Base-by-base conservation (phyloP, 176 grass and related monocot genomes). In the Lolium rigidum region DNA sequence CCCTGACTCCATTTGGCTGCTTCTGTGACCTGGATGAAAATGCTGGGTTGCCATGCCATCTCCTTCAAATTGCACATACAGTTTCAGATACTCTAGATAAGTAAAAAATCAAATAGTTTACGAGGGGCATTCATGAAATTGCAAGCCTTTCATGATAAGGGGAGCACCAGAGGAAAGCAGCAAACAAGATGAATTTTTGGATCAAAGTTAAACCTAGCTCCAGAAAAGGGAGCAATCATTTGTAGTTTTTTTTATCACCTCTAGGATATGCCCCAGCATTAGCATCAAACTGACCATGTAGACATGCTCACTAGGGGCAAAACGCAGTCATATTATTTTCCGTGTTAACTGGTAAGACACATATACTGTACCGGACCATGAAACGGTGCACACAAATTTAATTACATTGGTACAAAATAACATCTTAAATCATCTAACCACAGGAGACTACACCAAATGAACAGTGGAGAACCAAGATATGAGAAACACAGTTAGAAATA, bases 1-100 rank as follows among this genome's bases (percentile, higher is more conserved):
- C 66, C 62, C 86, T 50, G 80, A 16, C 66, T 91, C 92, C 78
- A 82, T 81, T 60, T 89, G 80, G 26, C 10, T 41, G 47, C 51
- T 85, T 79, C 48, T 91, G 39, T 87, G 72, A 48, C 86, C 86
- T 67, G 77, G 85, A 82, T 50, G 68, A 81, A 76, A 82, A 80
- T 24, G 76, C 9, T 48, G 48, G n/a, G 43, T 56, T 71, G 64
- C 57, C 26, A 61, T 52, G 77, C 85, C 87, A 70, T 85, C 89
- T 16, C 89, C 92, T 91, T 82, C 44, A 85, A 12, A 58, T 59
- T 81, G 37, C 52, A 86, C 61, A 80, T 14, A 82, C 20, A 68
- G 50, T 80, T 84, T 70, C 77, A 79, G 48, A 87, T 78, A 80
- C 56, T 81, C 67, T 58, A 79, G 76, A 49, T 14, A 79, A 55